These are phyloP conservation scores for Quercus gilva DNA, from an alignment of 306 rosid species.

Conservation along the genomic window DNA sequence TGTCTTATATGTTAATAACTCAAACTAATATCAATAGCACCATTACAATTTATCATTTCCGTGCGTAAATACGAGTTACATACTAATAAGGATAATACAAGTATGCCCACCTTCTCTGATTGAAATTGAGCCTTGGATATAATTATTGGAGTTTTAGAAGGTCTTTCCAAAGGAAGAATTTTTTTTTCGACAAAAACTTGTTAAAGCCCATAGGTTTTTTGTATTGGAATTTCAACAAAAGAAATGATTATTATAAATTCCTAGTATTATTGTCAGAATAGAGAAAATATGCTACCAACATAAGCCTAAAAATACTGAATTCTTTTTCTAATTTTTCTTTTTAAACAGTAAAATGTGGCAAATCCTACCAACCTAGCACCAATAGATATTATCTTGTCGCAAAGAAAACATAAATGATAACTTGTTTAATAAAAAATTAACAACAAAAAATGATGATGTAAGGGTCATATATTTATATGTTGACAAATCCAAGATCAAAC, in stretches of 20 bases:
- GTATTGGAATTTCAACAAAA: constrained; percentile 7
- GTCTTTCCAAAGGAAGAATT: constrained; percentile 79
- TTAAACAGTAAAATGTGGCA: background rate
- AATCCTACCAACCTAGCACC: background rate
- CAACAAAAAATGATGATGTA: background rate
- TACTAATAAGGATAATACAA: constrained; percentile 42
- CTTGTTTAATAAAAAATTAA: background rate
- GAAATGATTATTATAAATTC: background rate
- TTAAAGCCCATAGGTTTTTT: constrained; percentile 22
- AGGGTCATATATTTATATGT: no score
- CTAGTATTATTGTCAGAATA: no score
- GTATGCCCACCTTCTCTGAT: constrained; percentile 85
- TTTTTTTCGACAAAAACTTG: constrained; percentile 45
- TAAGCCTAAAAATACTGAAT: background rate
- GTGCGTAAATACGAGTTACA: no score
- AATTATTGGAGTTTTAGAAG: constrained; percentile 44
- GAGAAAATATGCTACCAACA: background rate
- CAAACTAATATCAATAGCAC: fast-evolving
- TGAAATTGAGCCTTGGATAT: constrained; percentile 98
- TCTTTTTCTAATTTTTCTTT: background rate
- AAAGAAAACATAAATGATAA: background rate
- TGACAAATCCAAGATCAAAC: no score
- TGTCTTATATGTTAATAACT: no score
- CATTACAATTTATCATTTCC: no score
- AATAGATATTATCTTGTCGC: background rate